A percentile compares a stretch with the other conserved stretches of the same genome.
Conservation (phyloP, 768 basidiomycete species). For the Coprinellus micaceus region DNA sequence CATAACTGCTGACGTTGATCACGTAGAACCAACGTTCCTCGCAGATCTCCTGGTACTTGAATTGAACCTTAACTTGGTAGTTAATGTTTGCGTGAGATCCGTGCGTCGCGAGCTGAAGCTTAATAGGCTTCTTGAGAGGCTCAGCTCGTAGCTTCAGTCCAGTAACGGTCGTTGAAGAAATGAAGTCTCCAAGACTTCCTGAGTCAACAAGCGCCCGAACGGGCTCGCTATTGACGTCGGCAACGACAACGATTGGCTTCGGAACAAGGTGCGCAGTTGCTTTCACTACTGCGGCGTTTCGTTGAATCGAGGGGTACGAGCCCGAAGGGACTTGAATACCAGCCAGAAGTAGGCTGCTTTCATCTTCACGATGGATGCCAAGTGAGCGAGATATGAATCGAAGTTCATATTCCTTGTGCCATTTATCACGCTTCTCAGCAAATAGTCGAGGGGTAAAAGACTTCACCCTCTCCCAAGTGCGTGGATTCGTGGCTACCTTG, state of each 20-base stretch:
- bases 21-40: constrained; percentile 29
- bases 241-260: constrained; percentile 25
- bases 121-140: constrained; percentile 26
- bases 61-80: constrained; percentile 12
- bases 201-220: constrained; percentile 32
- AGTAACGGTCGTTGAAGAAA: constrained; percentile 31
- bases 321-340: neutral
- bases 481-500: neutral
- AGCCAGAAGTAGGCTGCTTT: neutral
- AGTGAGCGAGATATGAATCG: constrained; percentile 7
- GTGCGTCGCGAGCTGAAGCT: constrained; percentile 33
- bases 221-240: constrained; percentile 25
- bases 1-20: constrained; percentile 36
- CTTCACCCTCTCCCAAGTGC: neutral
- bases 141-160: constrained; percentile 25
- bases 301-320: neutral
- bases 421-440: neutral
- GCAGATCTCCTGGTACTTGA: constrained; percentile 31
- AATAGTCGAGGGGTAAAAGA: neutral
- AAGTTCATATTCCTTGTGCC: neutral
- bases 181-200: constrained; percentile 36
- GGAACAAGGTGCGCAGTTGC: constrained; percentile 14
- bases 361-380: neutral
- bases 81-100: constrained; percentile 36
- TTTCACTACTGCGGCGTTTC: neutral